These are phyloP conservation scores for Xylariaceae sp. DNA, from an alignment of 2,329 filamentous ascomycete species.

Conservation along the genomic window DNA sequence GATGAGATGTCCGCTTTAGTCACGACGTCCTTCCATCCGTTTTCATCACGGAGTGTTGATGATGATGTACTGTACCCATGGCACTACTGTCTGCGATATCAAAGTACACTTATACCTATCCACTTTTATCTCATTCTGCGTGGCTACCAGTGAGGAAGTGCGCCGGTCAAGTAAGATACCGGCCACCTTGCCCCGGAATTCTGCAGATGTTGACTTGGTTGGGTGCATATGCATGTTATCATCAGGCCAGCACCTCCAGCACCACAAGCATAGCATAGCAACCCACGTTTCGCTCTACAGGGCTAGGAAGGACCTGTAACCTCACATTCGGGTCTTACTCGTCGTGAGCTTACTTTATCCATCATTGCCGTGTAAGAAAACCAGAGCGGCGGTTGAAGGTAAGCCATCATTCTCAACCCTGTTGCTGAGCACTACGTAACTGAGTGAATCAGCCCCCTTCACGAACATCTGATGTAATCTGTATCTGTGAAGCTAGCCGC, in stretches of 20 bases:
- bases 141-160: too few relatives aligned
- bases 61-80: too few relatives aligned
- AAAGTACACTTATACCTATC: neutral
- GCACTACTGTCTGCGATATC: too few relatives aligned
- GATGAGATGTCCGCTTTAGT: neutral
- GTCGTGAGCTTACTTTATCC: neutral
- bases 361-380: too few relatives aligned
- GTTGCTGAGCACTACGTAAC: too few relatives aligned
- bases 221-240: slow-evolving; percentile 12
- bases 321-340: too few relatives aligned
- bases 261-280: neutral
- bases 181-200: neutral
- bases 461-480: too few relatives aligned
- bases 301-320: neutral
- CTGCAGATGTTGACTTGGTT: slow-evolving; percentile 6
- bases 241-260: slow-evolving; percentile 2
- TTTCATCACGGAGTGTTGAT: neutral
- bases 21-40: neutral
- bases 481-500: too few relatives aligned
- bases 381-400: too few relatives aligned
- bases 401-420: too few relatives aligned
- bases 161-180: too few relatives aligned
- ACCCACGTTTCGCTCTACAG: slow-evolving; percentile 1
- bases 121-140: neutral
- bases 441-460: too few relatives aligned